Base-by-base conservation (phyloP, 768 basidiomycete genomes). In the Rhizopogon salebrosus region DNA sequence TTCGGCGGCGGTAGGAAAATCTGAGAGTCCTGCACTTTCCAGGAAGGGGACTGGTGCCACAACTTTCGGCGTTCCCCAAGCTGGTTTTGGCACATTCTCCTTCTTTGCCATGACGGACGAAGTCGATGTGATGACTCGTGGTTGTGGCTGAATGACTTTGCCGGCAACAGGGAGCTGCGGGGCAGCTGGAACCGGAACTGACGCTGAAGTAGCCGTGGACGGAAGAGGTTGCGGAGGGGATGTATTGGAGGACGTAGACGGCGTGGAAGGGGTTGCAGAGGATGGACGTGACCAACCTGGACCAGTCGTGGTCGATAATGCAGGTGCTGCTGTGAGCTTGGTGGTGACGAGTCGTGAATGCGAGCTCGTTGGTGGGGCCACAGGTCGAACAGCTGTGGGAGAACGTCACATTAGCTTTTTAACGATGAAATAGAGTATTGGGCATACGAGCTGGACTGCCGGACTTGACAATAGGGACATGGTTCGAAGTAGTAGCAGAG, bases 1-100 rank as follows among this genome's bases (percentile, higher is more conserved):
- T 73, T 99, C 97, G 35, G 92, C 92, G 41, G 95, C 94, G 5
- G 97, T 99, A 6, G 97, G 97, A 65, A 99, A 99, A 57, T 98
- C 95, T 52, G 73, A 79, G 36, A 73, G 69, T 40, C 70, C 69
- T 22, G 72, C 67, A 46, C 72, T 67, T 40, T 84, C 79, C 3
- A 71, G 64, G 16, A 75, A 72, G 41, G 71, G 52, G 41, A 71
- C 53, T 50, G 51, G 35, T 34, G 60, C 55, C 10, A 64, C 59
- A 13, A 74, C 66, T 60, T 75, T 80, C 54, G 85, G 63, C 66
- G 78, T 83, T 20, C 83, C 84, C 92, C 92, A 94, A 4, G 78
- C 92, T 4, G 80, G 80, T 64, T 83, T 89, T 1, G 63, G 52
- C 23, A 57, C 56, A 34, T 57, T 51, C 36, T 68, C 69, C 22